Evolutionary conservation across 2,329 filamentous ascomycete genomes (phyloP), one percentile per base, ranked within the genome.

Genomic region (Alternaria viburni): DNA sequence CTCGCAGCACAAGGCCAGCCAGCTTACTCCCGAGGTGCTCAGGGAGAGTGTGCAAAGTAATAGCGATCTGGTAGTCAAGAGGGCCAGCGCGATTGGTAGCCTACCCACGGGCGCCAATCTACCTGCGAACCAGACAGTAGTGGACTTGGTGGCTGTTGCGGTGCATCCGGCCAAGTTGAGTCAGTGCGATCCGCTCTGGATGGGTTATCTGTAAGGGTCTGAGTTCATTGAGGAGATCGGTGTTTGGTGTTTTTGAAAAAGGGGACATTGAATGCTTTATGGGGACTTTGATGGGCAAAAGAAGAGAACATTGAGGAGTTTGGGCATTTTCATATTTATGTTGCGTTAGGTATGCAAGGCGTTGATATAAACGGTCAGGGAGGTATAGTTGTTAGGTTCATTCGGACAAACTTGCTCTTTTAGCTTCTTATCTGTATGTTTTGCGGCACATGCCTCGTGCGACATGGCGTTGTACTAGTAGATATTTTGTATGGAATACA

Each of bases 51-150:
- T 97, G 32, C 90, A 93, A 81, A 85, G 87, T 57, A 99, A 99
- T 80, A 93, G 91, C 70, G 93, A 97, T 63, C 87, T 93, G 70
- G 93, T 99, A 62, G 93, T 97, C 56, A 97, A 97, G 84, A 88
- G 93, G 65, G 95, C 95, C 4, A 87, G 93, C 67, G 93, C 90
- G 76, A 84, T 99, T 59, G 95, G 95, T 1, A 91, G 93, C 71
- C 84, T 88, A 41, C 92, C 92, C 0, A 88, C 89, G 30, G 90
- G 91, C 67, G 72, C 76, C 21, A 95, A 93, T 76, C 82, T 99
- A 71, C 96, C 96, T 7, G 95, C 95, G 23, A 97, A 97, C 80
- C 96, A 99, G 85, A 98, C 95, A 44, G 93, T 97, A 28, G 95
- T 99, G 75, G 96, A 99, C 81, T 82, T 96, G 66, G 91, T 99